Evolutionary conservation across 768 basidiomycete species (phyloP), one percentile per base, ranked within the genome.

Genomic region (Favolaschia claudopus): DNA sequence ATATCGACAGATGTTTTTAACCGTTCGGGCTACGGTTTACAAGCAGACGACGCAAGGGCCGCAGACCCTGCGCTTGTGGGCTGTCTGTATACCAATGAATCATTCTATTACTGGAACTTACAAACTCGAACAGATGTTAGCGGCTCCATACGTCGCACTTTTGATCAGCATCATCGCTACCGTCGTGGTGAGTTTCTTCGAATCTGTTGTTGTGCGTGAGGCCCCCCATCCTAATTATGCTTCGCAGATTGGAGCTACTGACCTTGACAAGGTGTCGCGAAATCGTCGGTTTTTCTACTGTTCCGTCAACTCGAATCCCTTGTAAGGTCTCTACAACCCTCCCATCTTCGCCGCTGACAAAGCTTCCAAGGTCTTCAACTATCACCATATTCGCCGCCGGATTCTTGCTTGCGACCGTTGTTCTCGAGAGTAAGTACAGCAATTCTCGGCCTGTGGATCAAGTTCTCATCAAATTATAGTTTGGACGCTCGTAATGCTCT

Each of bases 201-300:
- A 24, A 29, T 24, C 1, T 27, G 17, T 27, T 20, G 24, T 17
- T 39, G 19, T 9, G 27, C 29, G 17, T 22, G 24, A 39, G 10
- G 25, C 25, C 55, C 29, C 17, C 32, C 12, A 31, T 43, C 25
- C 4, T 33, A 19, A 44, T 13, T 33, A 20, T 54, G 2, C 19
- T 13, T 17, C 48, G 19, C 47, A 83, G 79, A 66, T 80, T 51
- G 81, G 81, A 1, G 73, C 76, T 1, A 63, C 55, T 9, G 66
- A 79, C 46, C 77, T 78, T 12, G 46, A 50, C 2, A 68, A 64
- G 1, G 72, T 83, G 15, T 79, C 79, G 20, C 79, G 82, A n/a
- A 74, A 71, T 62, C 76, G 82, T 25, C 79, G 82, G 6, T 82
- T 80, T 60, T 83, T 84, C 63, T 83, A 83, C 64, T 84, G 83